phyloP scores from a whole-genome alignment of 2,329 filamentous ascomycete genomes.

The Ophiostoma himal-ulmi region DNA sequence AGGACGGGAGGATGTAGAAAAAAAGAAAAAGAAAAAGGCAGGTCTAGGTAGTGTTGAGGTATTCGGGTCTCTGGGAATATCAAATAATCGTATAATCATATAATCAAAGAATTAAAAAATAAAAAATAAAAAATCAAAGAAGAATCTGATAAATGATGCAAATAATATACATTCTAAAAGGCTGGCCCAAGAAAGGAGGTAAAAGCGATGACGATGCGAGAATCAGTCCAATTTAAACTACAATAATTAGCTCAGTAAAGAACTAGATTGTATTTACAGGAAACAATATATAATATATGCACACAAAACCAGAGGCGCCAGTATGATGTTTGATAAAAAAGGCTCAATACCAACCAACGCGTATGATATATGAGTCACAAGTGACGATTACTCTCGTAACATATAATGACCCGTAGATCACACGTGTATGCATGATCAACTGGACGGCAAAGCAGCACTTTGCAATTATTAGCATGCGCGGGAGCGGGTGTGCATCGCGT shows the following conservation, averaged over 20 bases:
- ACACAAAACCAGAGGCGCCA: background rate
- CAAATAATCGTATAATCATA: background rate
- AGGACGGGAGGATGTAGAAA: constrained; percentile 4
- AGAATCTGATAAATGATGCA: no score
- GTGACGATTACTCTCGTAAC: background rate
- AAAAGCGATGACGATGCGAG: no score
- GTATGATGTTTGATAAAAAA: no score
- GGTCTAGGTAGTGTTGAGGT: background rate
- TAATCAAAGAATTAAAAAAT: background rate
- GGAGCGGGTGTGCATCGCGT: background rate
- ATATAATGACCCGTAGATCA: background rate
- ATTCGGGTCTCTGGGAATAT: background rate
- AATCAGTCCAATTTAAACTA: no score
- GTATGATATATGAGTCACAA: background rate
- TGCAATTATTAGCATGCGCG: background rate
- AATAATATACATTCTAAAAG: no score
- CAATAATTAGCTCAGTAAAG: no score
- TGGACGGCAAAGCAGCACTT: background rate
- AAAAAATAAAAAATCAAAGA: background rate
- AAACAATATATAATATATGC: no score
- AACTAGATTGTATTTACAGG: no score
- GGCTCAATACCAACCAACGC: background rate
- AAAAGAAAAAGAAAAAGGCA: background rate
- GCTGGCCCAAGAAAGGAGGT: no score
- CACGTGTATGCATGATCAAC: background rate